A percentile compares a stretch with the other conserved stretches of the same genome.
Conservation (phyloP, 345 rosid genomes). For the Eucalyptus regnans region DNA sequence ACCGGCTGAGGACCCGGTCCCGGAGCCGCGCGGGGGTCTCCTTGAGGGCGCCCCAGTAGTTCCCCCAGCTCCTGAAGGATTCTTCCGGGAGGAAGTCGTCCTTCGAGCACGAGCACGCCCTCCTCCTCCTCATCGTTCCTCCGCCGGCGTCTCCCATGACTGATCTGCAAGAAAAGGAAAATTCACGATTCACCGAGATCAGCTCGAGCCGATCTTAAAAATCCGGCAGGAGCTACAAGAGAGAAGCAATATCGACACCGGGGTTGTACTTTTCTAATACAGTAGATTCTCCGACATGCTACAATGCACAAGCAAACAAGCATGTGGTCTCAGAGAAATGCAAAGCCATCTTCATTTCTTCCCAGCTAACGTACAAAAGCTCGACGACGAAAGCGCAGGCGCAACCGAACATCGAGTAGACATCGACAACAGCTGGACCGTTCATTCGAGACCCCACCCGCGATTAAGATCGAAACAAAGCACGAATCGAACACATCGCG, state of each 20-base stretch:
- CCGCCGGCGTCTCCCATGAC: background rate
- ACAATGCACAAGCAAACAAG: background rate
- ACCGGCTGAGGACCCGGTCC: conserved; percentile 56
- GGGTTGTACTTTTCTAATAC: background rate
- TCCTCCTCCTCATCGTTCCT: conserved; percentile 15
- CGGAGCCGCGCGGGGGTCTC: conserved; percentile 49
- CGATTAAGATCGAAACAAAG: background rate
- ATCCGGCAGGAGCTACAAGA: background rate
- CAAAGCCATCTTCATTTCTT: background rate
- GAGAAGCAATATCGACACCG: background rate
- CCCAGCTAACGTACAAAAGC: background rate
- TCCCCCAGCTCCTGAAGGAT: conserved; percentile 56
- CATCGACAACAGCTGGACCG: background rate
- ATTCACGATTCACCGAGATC: background rate
- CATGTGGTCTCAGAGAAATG: too few species aligned
- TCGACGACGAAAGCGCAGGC: background rate
- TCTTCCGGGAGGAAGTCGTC: conserved; percentile 80
- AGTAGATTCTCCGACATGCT: background rate
- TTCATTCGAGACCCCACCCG: background rate
- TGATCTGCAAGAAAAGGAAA: background rate
- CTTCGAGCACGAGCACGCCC: conserved; percentile 66
- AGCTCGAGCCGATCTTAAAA: background rate
- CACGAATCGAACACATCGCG: background rate
- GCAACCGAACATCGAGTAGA: background rate
- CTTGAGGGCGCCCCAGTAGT: conserved; percentile 43